Conservation (phyloP, 768 basidiomycete genomes). For the Serpula lacrymans region DNA sequence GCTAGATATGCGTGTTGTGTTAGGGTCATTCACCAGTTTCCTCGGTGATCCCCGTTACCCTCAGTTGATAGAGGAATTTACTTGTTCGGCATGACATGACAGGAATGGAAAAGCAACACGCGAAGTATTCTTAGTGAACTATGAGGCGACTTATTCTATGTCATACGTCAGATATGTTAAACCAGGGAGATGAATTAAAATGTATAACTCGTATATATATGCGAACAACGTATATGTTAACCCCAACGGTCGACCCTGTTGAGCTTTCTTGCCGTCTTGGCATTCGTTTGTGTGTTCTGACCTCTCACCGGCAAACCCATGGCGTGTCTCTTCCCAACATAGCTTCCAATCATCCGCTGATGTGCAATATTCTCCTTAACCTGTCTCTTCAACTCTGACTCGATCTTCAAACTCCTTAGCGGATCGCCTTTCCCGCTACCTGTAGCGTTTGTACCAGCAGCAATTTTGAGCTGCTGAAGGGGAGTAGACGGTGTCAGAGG, state of each 20-base stretch:
- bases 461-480: conserved; percentile 30
- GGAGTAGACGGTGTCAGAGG: conserved; percentile 42
- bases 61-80: too few relatives aligned
- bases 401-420: conserved; percentile 75
- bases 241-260: conserved; percentile 74
- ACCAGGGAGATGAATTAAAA: too few relatives aligned
- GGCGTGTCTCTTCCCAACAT: conserved; percentile 89
- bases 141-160: too few relatives aligned
- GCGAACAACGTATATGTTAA: too few relatives aligned
- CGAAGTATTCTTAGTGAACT: too few relatives aligned
- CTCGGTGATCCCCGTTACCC: too few relatives aligned
- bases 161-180: too few relatives aligned
- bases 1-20: too few relatives aligned
- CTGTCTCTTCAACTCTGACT: conserved; percentile 79
- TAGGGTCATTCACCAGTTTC: too few relatives aligned
- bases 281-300: conserved; percentile 89
- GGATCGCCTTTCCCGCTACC: conserved; percentile 54
- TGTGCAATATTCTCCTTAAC: conserved; percentile 91
- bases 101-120: too few relatives aligned
- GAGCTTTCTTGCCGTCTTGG: conserved; percentile 85
- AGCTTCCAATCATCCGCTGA: conserved; percentile 90
- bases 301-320: conserved; percentile 93
- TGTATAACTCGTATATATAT: too few relatives aligned
- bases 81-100: too few relatives aligned
- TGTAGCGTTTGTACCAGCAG: conserved; percentile 23